Evolutionary conservation across 306 rosid genomes (phyloP).

Genomic region (Bauhinia variegata): DNA sequence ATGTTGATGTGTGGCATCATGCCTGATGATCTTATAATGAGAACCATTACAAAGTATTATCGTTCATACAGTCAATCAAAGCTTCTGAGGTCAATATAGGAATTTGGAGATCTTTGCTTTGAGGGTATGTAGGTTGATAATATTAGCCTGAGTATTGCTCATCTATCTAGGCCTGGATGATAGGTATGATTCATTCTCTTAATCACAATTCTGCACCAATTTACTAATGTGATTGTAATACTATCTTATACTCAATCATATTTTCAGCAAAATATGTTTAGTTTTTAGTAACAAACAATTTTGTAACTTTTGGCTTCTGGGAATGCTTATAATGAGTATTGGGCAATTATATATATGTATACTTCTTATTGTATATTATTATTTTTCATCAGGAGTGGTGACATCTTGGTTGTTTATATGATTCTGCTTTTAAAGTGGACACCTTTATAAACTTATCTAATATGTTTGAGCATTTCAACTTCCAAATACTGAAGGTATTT

Average conservation of each 20-base stretch:
- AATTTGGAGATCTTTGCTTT: not conserved
- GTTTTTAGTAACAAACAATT: not conserved
- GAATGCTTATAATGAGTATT: not conserved
- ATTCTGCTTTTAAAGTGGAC: not conserved
- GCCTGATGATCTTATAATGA: conserved; percentile 32
- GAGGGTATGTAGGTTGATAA: not conserved
- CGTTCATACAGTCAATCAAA: not conserved
- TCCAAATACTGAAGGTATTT: not conserved
- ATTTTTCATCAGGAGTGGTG: not conserved
- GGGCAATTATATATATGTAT: not conserved
- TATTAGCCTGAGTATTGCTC: not conserved
- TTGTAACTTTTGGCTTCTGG: not conserved
- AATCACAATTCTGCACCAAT: not conserved
- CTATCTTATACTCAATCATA: not conserved
- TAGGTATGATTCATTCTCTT: conserved; percentile 5
- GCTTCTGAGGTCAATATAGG: not conserved
- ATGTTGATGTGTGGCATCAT: conserved; percentile 36
- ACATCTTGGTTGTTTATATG: not conserved
- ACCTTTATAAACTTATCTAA: too few relatives aligned
- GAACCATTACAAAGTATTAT: conserved; percentile 13
- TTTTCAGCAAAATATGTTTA: too few relatives aligned
- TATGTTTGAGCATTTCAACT: not conserved
- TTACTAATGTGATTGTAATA: not conserved
- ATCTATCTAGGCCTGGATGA: not conserved
- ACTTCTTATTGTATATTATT: not conserved